These are phyloP conservation scores for Barnettozyma sucrosica DNA, from an alignment of 805 yeast genomes.

Conservation along the genomic window DNA sequence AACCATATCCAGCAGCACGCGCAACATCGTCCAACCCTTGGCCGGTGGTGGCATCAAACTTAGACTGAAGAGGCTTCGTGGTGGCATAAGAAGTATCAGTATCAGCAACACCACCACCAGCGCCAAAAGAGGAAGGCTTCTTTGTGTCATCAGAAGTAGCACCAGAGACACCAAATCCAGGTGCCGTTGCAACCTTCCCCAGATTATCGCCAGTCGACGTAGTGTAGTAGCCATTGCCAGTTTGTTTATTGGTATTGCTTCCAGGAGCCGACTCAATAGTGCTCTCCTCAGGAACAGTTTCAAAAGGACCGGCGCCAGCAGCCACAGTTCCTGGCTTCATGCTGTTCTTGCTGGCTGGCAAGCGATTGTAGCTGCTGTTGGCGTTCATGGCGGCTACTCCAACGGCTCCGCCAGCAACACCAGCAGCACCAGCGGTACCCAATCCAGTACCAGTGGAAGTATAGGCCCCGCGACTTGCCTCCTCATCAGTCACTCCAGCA, in stretches of 20 bases:
- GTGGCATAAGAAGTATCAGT: background rate
- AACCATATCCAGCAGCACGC: background rate
- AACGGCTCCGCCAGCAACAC: slow-evolving; percentile 7
- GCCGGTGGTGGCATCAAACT: background rate
- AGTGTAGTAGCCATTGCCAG: background rate
- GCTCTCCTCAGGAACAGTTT: slow-evolving; percentile 2
- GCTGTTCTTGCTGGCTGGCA: background rate
- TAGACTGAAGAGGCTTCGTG: background rate
- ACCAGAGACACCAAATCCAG: slow-evolving; percentile 12
- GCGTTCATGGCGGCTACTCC: slow-evolving; percentile 1
- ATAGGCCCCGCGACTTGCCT: slow-evolving; percentile 11
- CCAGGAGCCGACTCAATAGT: background rate
- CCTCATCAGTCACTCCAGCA: slow-evolving; percentile 6
- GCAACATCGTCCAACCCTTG: background rate
- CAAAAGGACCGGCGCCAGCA: background rate
- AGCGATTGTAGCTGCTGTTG: background rate
- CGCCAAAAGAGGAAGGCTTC: background rate
- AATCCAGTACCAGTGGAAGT: slow-evolving; percentile 1
- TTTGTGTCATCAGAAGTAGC: slow-evolving; percentile 3
- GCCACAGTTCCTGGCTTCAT: background rate
- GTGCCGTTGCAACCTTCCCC: slow-evolving; percentile 11
- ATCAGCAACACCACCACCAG: background rate
- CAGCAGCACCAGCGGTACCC: slow-evolving; percentile 5
- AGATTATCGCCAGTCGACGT: background rate
- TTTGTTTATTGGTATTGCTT: background rate